Conservation (phyloP, 352 stramenopile genomes). For the Blastocystis sp. region DNA sequence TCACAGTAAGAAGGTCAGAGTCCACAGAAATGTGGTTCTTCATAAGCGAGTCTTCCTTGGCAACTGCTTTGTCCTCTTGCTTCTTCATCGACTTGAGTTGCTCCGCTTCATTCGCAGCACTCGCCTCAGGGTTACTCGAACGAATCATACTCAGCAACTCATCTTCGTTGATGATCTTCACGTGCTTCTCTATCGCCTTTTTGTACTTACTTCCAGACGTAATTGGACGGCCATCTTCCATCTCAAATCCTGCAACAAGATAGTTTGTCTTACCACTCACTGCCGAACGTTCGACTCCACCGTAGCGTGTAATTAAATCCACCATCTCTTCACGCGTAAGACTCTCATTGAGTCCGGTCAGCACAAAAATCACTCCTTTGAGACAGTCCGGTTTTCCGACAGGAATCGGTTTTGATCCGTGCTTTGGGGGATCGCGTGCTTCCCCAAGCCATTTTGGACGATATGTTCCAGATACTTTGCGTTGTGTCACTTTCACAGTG, state of each 20-base stretch:
- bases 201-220: constrained; percentile 59
- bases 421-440: not conserved
- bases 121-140: not conserved
- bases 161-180: constrained; percentile 54
- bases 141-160: constrained; percentile 56
- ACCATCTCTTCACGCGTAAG: constrained; percentile 57
- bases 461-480: constrained; percentile 13
- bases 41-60: not conserved
- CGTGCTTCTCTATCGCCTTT: constrained; percentile 36
- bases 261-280: constrained; percentile 62
- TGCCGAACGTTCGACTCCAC: constrained; percentile 11
- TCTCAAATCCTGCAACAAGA: constrained; percentile 53
- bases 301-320: constrained; percentile 21
- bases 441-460: not conserved
- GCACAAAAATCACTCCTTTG: constrained; percentile 22
- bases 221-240: constrained; percentile 60
- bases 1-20: not conserved
- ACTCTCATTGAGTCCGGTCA: constrained; percentile 57
- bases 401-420: constrained; percentile 56
- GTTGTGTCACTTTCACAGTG: not conserved
- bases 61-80: not conserved
- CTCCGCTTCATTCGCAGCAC: not conserved
- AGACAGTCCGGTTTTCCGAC: constrained; percentile 36
- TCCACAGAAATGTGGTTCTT: not conserved
- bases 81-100: not conserved